phyloP scores from a whole-genome alignment of 768 basidiomycete genomes.

The Leucogyrophana mollusca region DNA sequence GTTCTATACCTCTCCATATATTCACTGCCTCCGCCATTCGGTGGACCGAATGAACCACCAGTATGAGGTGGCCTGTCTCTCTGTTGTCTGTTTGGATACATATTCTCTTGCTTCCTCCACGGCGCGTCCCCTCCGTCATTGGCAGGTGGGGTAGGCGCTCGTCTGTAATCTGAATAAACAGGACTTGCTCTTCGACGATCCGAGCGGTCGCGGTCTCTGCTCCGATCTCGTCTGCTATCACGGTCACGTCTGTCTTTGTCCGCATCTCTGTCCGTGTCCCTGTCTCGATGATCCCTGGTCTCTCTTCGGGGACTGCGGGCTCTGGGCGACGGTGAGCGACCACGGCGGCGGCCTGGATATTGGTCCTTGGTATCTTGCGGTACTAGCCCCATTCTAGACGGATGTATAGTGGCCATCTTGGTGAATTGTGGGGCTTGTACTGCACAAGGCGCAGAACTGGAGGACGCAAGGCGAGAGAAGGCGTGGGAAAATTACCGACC shows the following conservation, averaged over 20 bases:
- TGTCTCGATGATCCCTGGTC: constrained; percentile 30
- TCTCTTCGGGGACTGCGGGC: constrained; percentile 26
- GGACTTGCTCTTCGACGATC: constrained; percentile 49
- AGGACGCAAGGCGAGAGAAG: background rate
- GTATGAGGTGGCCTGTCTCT: constrained; percentile 28
- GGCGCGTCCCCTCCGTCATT: constrained; percentile 28
- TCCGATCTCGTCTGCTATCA: constrained; percentile 14
- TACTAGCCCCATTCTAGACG: constrained; percentile 67
- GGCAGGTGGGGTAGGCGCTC: constrained; percentile 38
- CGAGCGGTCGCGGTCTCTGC: constrained; percentile 3
- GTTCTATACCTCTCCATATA: constrained; percentile 65
- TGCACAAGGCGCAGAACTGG: background rate
- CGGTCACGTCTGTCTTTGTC: constrained; percentile 23
- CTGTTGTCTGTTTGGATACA: constrained; percentile 48
- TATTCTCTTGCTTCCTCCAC: constrained; percentile 50
- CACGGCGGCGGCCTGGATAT: constrained; percentile 19
- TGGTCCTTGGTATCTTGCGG: constrained; percentile 39
- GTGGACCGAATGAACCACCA: constrained; percentile 31
- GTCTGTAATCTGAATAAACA: constrained; percentile 57
- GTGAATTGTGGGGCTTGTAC: background rate
- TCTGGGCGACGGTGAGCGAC: constrained; percentile 45
- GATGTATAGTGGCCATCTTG: constrained; percentile 73
- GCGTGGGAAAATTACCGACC: constrained; percentile 3
- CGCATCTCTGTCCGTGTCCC: constrained; percentile 17
- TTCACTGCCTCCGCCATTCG: constrained; percentile 40